Evolutionary conservation across 2,329 filamentous ascomycete species (phyloP), one percentile per base, ranked within the genome.

Genomic region (Xylariaceae sp.): DNA sequence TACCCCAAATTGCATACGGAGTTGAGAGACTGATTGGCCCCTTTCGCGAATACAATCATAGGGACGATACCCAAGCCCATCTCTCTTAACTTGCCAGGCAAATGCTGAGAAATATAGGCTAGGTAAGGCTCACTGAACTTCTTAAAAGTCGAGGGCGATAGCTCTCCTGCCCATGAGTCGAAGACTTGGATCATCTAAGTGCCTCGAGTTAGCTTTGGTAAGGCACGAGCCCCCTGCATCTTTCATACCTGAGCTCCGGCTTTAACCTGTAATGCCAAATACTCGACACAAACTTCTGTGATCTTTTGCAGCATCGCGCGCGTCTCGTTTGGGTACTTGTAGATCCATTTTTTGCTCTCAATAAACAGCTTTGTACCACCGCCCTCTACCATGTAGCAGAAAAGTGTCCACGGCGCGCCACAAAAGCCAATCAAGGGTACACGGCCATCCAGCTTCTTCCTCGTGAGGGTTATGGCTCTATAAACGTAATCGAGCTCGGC

Each of bases 351-450:
- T 82, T 99, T 99, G 67, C 85, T 88, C 75, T 96, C 87, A 55
- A 90, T 86, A 76, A 97, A 97, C 69, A 97, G 80, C 78, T 97
- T 97, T 64, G 89, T 95, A 36, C 94, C 94, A 41, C 94, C 94
- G 13, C 94, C 94, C 75, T 99, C 94, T 15, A 97, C 91, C 94
- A 99, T 99, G 77, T 99, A 99, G 78, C 93, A 96, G 68, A 99
- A 82, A 55, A 99, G 75, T 2, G 94, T 99, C 91, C 94, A 99
- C 1, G 94, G 94, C 6, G 94, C 92, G 49, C 94, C 94, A 67
- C 92, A 97, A 77, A 99, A 99, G 29, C 94, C 94, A 70, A 96
- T 95, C 61, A 99, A 76, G 5, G 94, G 94, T 26, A 99, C 94
- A 39, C 92, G 82, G 1, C 94, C 94, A 41, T 86, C 81, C 46